Base-by-base conservation (phyloP, 129 eudicot genomes). In the Cynara cardunculus region DNA sequence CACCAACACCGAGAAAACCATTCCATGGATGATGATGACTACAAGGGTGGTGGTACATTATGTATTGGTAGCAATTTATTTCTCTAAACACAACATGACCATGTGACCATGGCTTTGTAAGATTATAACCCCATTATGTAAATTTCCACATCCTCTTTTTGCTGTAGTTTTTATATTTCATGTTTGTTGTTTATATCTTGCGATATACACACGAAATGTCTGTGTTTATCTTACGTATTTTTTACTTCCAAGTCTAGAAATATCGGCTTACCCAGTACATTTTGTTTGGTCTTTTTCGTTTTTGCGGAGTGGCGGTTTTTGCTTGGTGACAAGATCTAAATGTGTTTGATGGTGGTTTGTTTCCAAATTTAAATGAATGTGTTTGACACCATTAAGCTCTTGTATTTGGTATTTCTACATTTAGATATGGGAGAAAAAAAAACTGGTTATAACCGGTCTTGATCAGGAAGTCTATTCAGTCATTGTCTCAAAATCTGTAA, bases 1-100 rank as follows among this genome's bases (percentile, higher is more conserved):
- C 96, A 25, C 89, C 98, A 41, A 91, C 96, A 5, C 96, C 96
- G n/a, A 86, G 98, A 84, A 91, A 94, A 78, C 97, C 97, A 11
- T 94, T 66, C 80, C 96, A 89, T 37, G 90, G 81, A 69, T 76
- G 72, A 76, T 46, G 87, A 25, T 87, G 87, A 75, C n/a, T n/a
- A n/a, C n/a, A n/a, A n/a, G n/a, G n/a, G n/a, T 61, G n/a, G 22
- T 56, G 59, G 18, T 46, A 16, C 6, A 46, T 13, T 46, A 56
- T 56, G 65, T 56, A 56, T 56, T 18, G 22, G 65, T 18, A 56
- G 65, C 10, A 56, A 56, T 25, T 69, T 49, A 44, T 66, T 16
- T 18, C 35, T 67, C 41, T n/a, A 25, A 69, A 31, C n/a, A 25
- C 25, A 18, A 21, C 8, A 19, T 56, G 22, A 56, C 62, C 62